phyloP scores from a whole-genome alignment of 2,329 filamentous ascomycete genomes.

The Corynespora cassiicola region DNA sequence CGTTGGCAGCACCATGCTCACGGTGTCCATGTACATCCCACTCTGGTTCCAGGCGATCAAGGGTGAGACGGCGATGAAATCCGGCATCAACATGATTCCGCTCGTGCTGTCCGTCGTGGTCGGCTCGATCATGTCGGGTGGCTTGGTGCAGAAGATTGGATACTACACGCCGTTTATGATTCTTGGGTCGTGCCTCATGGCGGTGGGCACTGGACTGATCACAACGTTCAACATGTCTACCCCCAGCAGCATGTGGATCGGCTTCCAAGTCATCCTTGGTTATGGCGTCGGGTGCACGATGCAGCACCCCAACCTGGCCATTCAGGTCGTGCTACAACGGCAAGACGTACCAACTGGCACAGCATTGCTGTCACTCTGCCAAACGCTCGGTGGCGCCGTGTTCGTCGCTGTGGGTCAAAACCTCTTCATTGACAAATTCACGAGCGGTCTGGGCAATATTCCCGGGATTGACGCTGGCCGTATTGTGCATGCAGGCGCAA shows the following conservation, averaged over 20 bases:
- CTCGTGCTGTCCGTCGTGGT: conserved; percentile 53
- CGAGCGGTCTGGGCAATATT: conserved; percentile 38
- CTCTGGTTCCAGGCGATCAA: conserved; percentile 58
- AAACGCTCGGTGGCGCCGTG: conserved; percentile 54
- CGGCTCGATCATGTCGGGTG: conserved; percentile 48
- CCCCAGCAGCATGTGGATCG: conserved; percentile 37
- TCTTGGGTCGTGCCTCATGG: conserved; percentile 46
- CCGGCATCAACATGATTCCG: conserved; percentile 54
- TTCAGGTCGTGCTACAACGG: conserved; percentile 49
- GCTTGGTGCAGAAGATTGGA: conserved; percentile 47
- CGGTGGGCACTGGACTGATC: conserved; percentile 53
- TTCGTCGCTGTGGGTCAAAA: conserved; percentile 56
- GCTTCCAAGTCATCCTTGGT: conserved; percentile 36
- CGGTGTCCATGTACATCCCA: conserved; percentile 47
- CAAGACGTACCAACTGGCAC: conserved; percentile 52
- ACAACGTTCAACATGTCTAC: conserved; percentile 48
- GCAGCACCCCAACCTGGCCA: conserved; percentile 53
- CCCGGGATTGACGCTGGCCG: conserved; percentile 46
- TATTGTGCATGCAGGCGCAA: conserved; percentile 58
- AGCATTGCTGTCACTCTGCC: conserved; percentile 52
- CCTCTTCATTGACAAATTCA: conserved; percentile 52
- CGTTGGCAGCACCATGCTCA: conserved; percentile 46
- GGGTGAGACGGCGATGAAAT: conserved; percentile 48
- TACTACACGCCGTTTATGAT: conserved; percentile 59
- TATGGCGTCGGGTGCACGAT: conserved; percentile 52